Evolutionary conservation across 2,329 filamentous ascomycete genomes (phyloP), one percentile per base, ranked within the genome.

Genomic region (Paecilomyces dactylethromorphus): DNA sequence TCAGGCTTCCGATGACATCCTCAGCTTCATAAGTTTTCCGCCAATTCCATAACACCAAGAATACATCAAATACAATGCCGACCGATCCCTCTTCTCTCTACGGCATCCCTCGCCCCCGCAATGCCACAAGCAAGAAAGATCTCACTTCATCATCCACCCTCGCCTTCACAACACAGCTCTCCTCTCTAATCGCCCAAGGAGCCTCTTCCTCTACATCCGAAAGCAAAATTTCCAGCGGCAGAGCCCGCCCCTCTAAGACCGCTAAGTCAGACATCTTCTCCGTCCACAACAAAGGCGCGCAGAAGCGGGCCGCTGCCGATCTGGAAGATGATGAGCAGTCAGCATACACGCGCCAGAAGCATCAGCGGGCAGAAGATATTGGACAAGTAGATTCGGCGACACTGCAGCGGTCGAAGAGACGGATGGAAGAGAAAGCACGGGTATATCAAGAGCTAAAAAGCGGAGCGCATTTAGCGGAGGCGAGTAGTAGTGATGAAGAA

Each of bases 361-460:
- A 88, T 59, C 83, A 84, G 68, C 80, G 76, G 24, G 81, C 66
- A 45, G 65, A 82, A 54, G 85, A 89, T 66, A 83, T 88, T 58
- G 89, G 83, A 11, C 74, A 71, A 12, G 77, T 88, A 29, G 86
- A 89, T 64, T 77, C 80, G 13, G 79, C 77, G 10, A 76, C 80
- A 18, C 79, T 84, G 70, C 78, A 84, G 79, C 85, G 89, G 58
- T 88, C 90, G 22, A 89, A 87, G 72, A 84, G 87, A 64, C 90
- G 87, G 69, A 90, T 99, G 87, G 87, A 95, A 70, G 88, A 92
- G 76, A 99, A 99, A 75, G 91, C 90, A 3, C 84, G 89, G 3
- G 77, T 94, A 1, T 99, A 99, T 74, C 87, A 89, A 6, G 89
- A 90, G 39, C 88, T 99, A 85, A 96, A 96, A 75, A 84, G 90